Conservation (phyloP, 805 yeast genomes). For the Wickerhamiella kazuoi region DNA sequence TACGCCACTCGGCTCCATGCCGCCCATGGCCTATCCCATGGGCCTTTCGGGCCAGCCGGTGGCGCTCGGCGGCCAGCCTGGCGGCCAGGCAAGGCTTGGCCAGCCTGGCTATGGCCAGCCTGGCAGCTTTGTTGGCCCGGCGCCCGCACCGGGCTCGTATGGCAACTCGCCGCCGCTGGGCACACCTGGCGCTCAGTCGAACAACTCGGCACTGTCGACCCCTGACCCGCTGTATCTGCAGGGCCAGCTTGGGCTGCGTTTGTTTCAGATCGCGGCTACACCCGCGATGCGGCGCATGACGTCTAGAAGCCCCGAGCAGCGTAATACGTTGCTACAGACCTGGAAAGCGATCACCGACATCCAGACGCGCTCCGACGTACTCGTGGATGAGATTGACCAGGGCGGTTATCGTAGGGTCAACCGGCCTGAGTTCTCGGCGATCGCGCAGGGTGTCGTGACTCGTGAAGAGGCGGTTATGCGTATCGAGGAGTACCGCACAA, state of each 20-base stretch:
- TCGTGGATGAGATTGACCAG: slow-evolving; percentile 21
- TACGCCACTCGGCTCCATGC: not conserved
- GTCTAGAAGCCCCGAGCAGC: slow-evolving; percentile 5
- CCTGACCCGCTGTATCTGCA: not conserved
- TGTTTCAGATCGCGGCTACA: slow-evolving; percentile 5
- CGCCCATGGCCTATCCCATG: not conserved
- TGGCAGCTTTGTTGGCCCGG: not conserved
- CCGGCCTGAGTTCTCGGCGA: slow-evolving; percentile 20
- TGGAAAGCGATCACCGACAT: slow-evolving; percentile 19
- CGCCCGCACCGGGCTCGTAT: not conserved
- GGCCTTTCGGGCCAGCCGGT: not conserved
- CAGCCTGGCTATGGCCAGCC: not conserved
- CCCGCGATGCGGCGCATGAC: slow-evolving; percentile 3
- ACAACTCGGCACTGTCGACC: not conserved
- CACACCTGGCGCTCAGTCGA: too few relatives aligned
- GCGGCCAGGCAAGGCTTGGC: not conserved
- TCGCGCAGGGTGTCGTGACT: slow-evolving; percentile 40
- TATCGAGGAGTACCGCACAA: slow-evolving; percentile 31
- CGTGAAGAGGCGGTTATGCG: slow-evolving; percentile 41
- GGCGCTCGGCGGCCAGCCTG: not conserved
- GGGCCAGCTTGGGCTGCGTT: slow-evolving; percentile 2
- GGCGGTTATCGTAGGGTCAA: slow-evolving; percentile 9
- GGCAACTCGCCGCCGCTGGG: not conserved
- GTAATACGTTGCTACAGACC: slow-evolving; percentile 12
- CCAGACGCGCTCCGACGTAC: slow-evolving; percentile 37